A percentile compares a stretch with the other conserved stretches of the same genome.
These are phyloP conservation scores for Colletotrichum sp. DNA, from an alignment of 2,329 filamentous ascomycete genomes.

Conservation along the genomic window DNA sequence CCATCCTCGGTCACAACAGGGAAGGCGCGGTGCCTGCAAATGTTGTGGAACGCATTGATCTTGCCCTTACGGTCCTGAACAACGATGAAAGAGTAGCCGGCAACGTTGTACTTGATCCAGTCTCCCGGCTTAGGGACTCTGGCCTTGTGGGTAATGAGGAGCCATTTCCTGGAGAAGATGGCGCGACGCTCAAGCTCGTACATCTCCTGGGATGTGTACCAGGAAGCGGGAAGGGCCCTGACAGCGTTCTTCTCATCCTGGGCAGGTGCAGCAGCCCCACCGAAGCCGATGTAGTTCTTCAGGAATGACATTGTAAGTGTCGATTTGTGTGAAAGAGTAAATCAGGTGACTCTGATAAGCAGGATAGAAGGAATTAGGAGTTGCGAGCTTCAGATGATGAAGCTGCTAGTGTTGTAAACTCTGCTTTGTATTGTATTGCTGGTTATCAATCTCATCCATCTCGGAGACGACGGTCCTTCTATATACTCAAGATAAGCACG, in stretches of 20 bases:
- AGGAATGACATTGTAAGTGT: conserved; percentile 30
- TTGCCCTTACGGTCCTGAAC: conserved; percentile 52
- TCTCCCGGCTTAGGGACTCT: conserved; percentile 57
- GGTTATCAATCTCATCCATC: neutral
- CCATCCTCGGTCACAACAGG: conserved; percentile 57
- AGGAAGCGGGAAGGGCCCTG: conserved; percentile 50
- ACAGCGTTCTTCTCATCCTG: conserved; percentile 31
- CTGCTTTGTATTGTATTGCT: neutral
- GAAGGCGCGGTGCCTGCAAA: conserved; percentile 66
- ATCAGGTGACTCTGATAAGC: neutral
- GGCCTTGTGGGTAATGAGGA: conserved; percentile 57
- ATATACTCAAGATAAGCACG: conserved; percentile 18
- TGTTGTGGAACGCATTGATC: conserved; percentile 66
- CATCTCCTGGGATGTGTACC: conserved; percentile 58
- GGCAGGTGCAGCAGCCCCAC: conserved; percentile 21
- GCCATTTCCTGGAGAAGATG: conserved; percentile 63
- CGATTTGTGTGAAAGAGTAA: neutral
- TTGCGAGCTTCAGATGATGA: neutral
- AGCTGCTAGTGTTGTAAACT: neutral
- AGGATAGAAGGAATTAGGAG: neutral
- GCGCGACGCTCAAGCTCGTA: conserved; percentile 61
- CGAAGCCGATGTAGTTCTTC: conserved; percentile 43
- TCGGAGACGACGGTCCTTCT: conserved; percentile 14
- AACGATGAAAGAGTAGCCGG: conserved; percentile 61
- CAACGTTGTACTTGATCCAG: conserved; percentile 59